Conservation (phyloP, 345 rosid species). For the Erucastrum elatum region DNA sequence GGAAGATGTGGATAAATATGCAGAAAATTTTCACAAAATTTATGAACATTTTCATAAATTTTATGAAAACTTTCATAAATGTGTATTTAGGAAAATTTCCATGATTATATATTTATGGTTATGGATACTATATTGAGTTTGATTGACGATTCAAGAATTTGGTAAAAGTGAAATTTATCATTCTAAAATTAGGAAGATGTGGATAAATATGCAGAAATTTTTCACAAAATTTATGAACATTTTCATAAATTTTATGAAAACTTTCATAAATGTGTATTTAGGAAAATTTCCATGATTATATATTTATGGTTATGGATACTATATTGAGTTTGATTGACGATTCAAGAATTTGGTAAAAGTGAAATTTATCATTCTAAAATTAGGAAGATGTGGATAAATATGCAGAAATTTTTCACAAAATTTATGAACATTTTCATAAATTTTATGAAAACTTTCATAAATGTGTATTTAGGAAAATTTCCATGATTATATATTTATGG, state of each 20-base stretch:
- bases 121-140: neutral
- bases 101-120: neutral
- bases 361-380: no score
- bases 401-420: neutral
- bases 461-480: neutral
- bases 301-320: neutral
- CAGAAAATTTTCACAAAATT: neutral
- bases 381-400: neutral
- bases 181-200: neutral
- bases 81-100: neutral
- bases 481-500: neutral
- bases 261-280: neutral
- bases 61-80: neutral
- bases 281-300: neutral
- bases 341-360: no score
- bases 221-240: neutral
- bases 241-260: no score
- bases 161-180: no score
- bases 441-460: neutral
- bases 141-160: no score
- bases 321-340: neutral
- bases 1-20: neutral
- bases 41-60: no score
- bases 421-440: no score
- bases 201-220: no score